These are phyloP conservation scores for Lactarius sanguifluus DNA, from an alignment of 768 basidiomycete genomes.

Conservation along the genomic window DNA sequence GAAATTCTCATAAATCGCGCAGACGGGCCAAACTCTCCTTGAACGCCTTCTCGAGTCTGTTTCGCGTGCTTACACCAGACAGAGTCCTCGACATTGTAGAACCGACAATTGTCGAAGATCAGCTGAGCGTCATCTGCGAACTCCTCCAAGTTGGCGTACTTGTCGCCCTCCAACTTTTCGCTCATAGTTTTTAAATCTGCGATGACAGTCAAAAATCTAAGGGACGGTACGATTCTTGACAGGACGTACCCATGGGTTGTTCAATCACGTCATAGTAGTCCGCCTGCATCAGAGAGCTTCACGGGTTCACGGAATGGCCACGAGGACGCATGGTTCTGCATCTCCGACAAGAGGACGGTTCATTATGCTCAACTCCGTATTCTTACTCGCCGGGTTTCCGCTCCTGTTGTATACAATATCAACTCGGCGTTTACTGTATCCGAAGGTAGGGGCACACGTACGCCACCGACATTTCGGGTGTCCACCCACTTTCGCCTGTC, in stretches of 20 bases:
- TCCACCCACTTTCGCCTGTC: constrained; percentile 91
- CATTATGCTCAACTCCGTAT: constrained; percentile 66
- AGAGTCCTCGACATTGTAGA: constrained; percentile 80
- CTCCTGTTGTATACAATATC: constrained; percentile 29
- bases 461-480: constrained; percentile 73
- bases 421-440: not conserved
- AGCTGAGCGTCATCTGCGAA: constrained; percentile 81
- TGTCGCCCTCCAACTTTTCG: constrained; percentile 84
- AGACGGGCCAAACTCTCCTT: constrained; percentile 47
- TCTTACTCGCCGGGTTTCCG: constrained; percentile 48
- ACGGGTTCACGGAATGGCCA: constrained; percentile 92
- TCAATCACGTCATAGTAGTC: constrained; percentile 92
- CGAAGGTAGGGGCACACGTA: constrained; percentile 40
- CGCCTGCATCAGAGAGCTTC: constrained; percentile 66
- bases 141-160: constrained; percentile 69
- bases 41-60: constrained; percentile 77
- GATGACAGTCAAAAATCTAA: constrained; percentile 1
- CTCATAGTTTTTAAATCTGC: constrained; percentile 87
- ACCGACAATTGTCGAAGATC: constrained; percentile 85
- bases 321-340: constrained; percentile 72
- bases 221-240: constrained; percentile 1
- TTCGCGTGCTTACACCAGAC: constrained; percentile 84
- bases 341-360: constrained; percentile 73
- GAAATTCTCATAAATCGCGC: constrained; percentile 20
- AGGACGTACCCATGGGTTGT: constrained; percentile 82